These are phyloP conservation scores for Striga hermonthica DNA, from an alignment of 305 asterid genomes.

Conservation along the genomic window DNA sequence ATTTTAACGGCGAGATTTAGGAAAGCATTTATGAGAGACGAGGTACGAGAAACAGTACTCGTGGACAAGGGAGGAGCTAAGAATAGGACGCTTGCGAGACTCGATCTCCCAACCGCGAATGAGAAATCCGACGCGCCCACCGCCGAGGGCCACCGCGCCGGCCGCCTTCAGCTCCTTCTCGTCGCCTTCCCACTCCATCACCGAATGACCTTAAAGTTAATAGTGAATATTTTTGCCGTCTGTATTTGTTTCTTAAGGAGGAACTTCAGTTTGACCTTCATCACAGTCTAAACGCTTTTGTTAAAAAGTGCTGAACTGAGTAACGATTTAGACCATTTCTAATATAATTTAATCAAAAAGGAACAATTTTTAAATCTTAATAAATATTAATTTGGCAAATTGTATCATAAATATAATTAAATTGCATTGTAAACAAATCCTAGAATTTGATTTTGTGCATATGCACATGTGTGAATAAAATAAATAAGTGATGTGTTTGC, in stretches of 20 bases:
- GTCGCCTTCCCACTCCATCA: constrained; percentile 75
- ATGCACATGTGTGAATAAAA: too few species aligned
- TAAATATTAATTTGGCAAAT: too few species aligned
- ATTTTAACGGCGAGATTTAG: background rate
- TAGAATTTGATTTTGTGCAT: too few species aligned
- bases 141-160: constrained; percentile 70
- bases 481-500: too few species aligned
- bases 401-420: too few species aligned
- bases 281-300: too few species aligned
- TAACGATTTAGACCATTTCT: too few species aligned
- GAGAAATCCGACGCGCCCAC: constrained; percentile 62
- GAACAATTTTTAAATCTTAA: too few species aligned
- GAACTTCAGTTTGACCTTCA: too few species aligned
- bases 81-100: constrained; percentile 74
- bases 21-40: constrained; percentile 16
- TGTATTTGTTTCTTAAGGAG: background rate
- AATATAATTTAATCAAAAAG: too few species aligned
- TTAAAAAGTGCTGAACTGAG: too few species aligned
- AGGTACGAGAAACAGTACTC: constrained; percentile 34
- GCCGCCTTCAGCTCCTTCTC: constrained; percentile 76
- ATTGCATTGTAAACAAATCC: too few species aligned
- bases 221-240: background rate
- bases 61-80: constrained; percentile 63
- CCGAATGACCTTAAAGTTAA: constrained; percentile 18
- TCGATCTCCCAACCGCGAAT: constrained; percentile 95